Percentiles rank a stretch among this genome's conserved stretches.
Conservation (phyloP, 306 rosid species). For the Trichosanthes truncata region DNA sequence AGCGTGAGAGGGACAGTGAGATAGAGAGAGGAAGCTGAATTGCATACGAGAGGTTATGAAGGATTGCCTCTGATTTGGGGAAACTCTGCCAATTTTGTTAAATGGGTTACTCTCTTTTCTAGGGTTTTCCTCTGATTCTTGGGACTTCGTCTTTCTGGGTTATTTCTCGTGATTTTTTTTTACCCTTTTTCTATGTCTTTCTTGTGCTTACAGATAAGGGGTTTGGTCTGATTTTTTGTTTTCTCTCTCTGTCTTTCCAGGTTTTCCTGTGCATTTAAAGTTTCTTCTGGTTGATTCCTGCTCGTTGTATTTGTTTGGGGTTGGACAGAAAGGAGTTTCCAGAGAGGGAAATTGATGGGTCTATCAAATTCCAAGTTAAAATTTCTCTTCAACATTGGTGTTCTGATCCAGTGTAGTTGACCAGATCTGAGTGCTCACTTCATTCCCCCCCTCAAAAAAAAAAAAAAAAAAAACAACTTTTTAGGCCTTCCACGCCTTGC, state of each 20-base stretch:
- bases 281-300: slow-evolving; percentile 35
- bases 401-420: slow-evolving; percentile 55
- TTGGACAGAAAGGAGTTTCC: slow-evolving; percentile 31
- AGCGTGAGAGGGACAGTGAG: slow-evolving; percentile 16
- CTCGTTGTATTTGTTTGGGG: slow-evolving; percentile 33
- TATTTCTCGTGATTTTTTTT: slow-evolving; percentile 61
- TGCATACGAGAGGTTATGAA: slow-evolving; percentile 33
- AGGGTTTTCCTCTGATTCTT: slow-evolving; percentile 78
- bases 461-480: no score
- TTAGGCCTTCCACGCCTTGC: slow-evolving; percentile 32
- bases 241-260: not conserved
- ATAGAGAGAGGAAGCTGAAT: slow-evolving; percentile 24
- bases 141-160: slow-evolving; percentile 44
- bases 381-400: slow-evolving; percentile 34
- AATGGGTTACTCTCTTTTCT: slow-evolving; percentile 40
- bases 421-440: slow-evolving; percentile 72
- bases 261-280: slow-evolving; percentile 26
- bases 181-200: slow-evolving; percentile 16
- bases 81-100: slow-evolving; percentile 32
- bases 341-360: slow-evolving; percentile 33
- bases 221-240: slow-evolving; percentile 31
- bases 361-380: slow-evolving; percentile 20
- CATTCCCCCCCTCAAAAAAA: slow-evolving; percentile 25
- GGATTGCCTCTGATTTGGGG: slow-evolving; percentile 95
- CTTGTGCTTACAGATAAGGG: slow-evolving; percentile 50